phyloP scores from a whole-genome alignment of 768 basidiomycete species.

The Psilocybe tampanensis region DNA sequence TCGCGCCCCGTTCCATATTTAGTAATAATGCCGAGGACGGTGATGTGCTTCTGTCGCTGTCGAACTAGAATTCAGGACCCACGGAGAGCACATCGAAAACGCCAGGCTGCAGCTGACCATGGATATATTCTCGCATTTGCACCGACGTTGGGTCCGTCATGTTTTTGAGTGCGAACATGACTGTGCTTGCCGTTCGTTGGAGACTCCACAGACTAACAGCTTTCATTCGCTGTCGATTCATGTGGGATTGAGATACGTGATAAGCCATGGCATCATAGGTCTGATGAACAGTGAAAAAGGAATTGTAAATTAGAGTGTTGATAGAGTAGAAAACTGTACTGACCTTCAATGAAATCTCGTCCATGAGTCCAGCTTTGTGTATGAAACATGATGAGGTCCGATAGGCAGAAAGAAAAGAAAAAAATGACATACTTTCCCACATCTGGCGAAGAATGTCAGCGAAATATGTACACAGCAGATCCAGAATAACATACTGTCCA shows the following conservation, averaged over 20 bases:
- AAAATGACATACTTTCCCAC: slow-evolving; percentile 80
- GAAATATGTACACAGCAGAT: slow-evolving; percentile 6
- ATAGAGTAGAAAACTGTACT: slow-evolving; percentile 8
- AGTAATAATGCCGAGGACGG: background rate
- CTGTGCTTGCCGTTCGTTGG: slow-evolving; percentile 89
- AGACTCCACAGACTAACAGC: slow-evolving; percentile 94
- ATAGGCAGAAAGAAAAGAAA: background rate
- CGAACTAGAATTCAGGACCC: slow-evolving; percentile 21
- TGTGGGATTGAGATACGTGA: slow-evolving; percentile 90
- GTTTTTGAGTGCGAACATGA: slow-evolving; percentile 75
- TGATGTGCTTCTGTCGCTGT: background rate
- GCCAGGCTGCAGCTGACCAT: slow-evolving; percentile 28
- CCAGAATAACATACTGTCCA: slow-evolving; percentile 74
- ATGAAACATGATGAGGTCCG: slow-evolving; percentile 15
- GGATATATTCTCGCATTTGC: slow-evolving; percentile 47
- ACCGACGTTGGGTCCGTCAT: slow-evolving; percentile 71
- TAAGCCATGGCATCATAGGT: slow-evolving; percentile 92
- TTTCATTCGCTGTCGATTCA: slow-evolving; percentile 82
- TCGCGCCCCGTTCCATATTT: slow-evolving; percentile 9
- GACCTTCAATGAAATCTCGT: slow-evolving; percentile 86
- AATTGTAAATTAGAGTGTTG: background rate
- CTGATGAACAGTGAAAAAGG: slow-evolving; percentile 35
- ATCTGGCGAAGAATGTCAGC: slow-evolving; percentile 49
- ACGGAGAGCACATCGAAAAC: slow-evolving; percentile 22
- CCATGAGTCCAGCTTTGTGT: slow-evolving; percentile 81